Evolutionary conservation across 2,329 filamentous ascomycete genomes (phyloP).

Genomic region (Aspergillus calidoustus): DNA sequence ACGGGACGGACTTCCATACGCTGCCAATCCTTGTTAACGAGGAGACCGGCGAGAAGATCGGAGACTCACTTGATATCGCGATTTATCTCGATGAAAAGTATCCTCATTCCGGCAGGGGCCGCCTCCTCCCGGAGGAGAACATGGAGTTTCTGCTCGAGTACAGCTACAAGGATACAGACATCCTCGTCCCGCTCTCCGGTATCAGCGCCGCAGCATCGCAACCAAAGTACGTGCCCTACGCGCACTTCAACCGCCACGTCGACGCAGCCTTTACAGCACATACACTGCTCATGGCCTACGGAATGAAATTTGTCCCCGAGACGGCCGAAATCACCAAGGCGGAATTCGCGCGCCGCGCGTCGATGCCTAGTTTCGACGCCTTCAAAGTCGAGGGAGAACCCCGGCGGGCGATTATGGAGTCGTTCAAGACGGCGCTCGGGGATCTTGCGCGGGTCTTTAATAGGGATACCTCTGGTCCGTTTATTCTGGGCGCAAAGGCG

Average conservation of each 20-base stretch:
- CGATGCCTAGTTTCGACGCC: constrained; percentile 46
- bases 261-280: constrained; percentile 60
- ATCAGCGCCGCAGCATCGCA: constrained; percentile 22
- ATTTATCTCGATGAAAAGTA: constrained; percentile 61
- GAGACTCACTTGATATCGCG: constrained; percentile 71
- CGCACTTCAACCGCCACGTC: constrained; percentile 58
- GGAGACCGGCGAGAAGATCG: constrained; percentile 48
- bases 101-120: constrained; percentile 49
- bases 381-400: constrained; percentile 45
- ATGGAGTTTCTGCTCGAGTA: constrained; percentile 45
- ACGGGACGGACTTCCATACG: constrained; percentile 64
- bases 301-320: constrained; percentile 57
- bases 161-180: constrained; percentile 32
- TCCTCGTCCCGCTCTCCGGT: constrained; percentile 48
- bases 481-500: constrained; percentile 51
- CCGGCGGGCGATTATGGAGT: constrained; percentile 43
- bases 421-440: constrained; percentile 49
- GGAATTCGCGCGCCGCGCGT: constrained; percentile 55
- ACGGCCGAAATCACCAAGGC: constrained; percentile 51
- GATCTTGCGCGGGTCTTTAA: constrained; percentile 50
- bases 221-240: constrained; percentile 43
- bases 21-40: constrained; percentile 62
- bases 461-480: constrained; percentile 51
- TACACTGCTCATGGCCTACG: constrained; percentile 44
- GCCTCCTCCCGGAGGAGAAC: constrained; percentile 52